Evolutionary conservation across 805 yeast species (phyloP), one percentile per base, ranked within the genome.

Genomic region (Saccharomycopsis javanensis): DNA sequence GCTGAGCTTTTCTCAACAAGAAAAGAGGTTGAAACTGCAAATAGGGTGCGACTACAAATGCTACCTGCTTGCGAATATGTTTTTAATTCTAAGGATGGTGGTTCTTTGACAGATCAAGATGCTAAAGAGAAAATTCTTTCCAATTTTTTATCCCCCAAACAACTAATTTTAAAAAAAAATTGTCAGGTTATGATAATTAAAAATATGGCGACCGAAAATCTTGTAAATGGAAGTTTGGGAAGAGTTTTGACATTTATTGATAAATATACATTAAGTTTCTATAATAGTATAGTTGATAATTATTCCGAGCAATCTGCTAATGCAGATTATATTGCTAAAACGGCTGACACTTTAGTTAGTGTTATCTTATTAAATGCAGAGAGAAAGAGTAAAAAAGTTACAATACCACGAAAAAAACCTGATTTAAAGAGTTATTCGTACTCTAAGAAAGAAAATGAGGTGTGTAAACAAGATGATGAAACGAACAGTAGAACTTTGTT

Each of bases 161-260:
- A 69, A 37, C 66, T 87, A 13, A 72, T 72, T 4, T 69, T 87
- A 63, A 87, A 86, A 64, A 77, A 77, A 56, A 85, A 85, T 50
- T 88, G 92, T 0, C 94, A 86, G 69, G 95, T 87, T 0, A 86
- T 87, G 92, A 80, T 86, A 75, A 76, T 86, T 51, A 86, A 86
- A 66, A 87, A 87, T 65, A 76, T 83, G 58, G 91, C 48, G 8
- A 91, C 85, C 65, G 84, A 79, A 31, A 76, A 81, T 0, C 71
- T 87, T 52, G 94, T 86, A 7, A 87, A 87, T 70, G 95, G 95
- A 0, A 81, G 90, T 0, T 70, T 86, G 30, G 95, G 95, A 0
- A 82, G 75, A 62, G 86, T 87, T 1, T 68, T 83, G 38, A 85
- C 76, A 58, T 83, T 82, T 61, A 69, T 79, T 35, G 82, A 79